Percentiles rank a stretch among this genome's conserved stretches.
Conservation (phyloP, 2,329 filamentous ascomycete genomes). For the Penicillium sp. region DNA sequence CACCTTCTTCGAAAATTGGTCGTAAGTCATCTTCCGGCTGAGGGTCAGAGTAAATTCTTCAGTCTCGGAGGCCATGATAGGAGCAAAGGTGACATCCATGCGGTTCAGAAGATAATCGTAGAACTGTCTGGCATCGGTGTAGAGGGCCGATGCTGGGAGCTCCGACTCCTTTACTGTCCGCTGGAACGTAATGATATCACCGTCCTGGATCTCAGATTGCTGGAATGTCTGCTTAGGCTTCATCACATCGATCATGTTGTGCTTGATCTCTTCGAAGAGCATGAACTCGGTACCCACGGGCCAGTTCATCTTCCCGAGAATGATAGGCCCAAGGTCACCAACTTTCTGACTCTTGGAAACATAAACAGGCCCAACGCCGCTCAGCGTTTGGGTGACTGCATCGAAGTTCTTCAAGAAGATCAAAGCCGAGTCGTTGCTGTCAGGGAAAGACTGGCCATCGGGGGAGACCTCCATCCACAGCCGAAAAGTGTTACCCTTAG, state of each 20-base stretch:
- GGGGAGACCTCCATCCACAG: slow-evolving; percentile 83
- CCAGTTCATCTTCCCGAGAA: slow-evolving; percentile 84
- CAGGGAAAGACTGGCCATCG: slow-evolving; percentile 68
- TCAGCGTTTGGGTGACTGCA: slow-evolving; percentile 69
- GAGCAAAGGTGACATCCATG: slow-evolving; percentile 74
- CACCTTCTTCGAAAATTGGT: slow-evolving; percentile 80
- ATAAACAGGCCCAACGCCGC: slow-evolving; percentile 80
- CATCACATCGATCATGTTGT: slow-evolving; percentile 92
- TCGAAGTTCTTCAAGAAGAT: slow-evolving; percentile 95
- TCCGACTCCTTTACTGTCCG: slow-evolving; percentile 52
- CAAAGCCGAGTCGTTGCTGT: slow-evolving; percentile 63
- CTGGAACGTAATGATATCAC: slow-evolving; percentile 96
- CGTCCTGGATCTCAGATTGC: slow-evolving; percentile 91
- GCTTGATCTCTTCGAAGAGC: slow-evolving; percentile 97
- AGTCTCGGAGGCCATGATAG: slow-evolving; percentile 55
- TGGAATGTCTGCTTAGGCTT: slow-evolving; percentile 88
- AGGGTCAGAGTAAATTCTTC: slow-evolving; percentile 76
- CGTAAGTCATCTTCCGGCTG: slow-evolving; percentile 87
- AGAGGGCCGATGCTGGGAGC: slow-evolving; percentile 47
- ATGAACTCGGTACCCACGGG: slow-evolving; percentile 68
- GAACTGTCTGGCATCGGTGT: slow-evolving; percentile 73
- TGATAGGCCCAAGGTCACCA: slow-evolving; percentile 74
- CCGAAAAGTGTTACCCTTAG: slow-evolving; percentile 66
- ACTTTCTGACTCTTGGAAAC: slow-evolving; percentile 86
- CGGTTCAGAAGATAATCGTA: slow-evolving; percentile 93